Evolutionary conservation across 1,139 yeast species (phyloP), one percentile per base, ranked within the genome.

Genomic region (Pneumocystis jirovecii): DNA sequence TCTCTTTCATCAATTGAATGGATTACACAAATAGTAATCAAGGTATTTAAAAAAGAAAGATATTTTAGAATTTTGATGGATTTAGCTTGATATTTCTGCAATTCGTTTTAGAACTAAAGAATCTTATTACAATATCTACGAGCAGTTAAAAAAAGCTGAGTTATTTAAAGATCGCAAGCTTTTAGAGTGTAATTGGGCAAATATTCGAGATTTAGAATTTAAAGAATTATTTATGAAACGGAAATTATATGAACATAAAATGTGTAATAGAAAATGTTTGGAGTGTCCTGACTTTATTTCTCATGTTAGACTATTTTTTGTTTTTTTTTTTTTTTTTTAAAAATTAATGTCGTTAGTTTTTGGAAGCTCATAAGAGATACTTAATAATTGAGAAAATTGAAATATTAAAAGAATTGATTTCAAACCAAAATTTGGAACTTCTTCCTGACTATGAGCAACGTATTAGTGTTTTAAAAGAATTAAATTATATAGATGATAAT

Each of bases 381-480:
- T 68, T 73, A 56, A 73, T 87, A 56, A 78, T 80, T 66, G 72
- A 74, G 21, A 81, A 85, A 68, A 84, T 90, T 29, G 81, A 78
- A 4, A 75, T 79, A 0, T 76, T 90, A 70, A 83, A 85, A 71
- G 79, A 80, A 63, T 76, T 86, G 63, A 81, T 90, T 68, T 85
- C 95, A 0, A 96, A 89, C 69, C 96, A 91, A 70, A 95, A 91
- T 71, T 78, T 95, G 72, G 96, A 89, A 69, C 78, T 95, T 65
- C 79, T 93, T 62, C 98, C 98, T 0, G 97, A 93, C 74, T 93
- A 93, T 73, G 95, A 90, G 71, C 96, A 89, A 74, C 82, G 98
- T 71, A 78, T 93, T 62, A 81, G 81, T 62, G 96, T 93, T 3
- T 79, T 93, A 67, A 83, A 84, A 71, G 83, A 83, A 34, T 79